Evolutionary conservation across 805 yeast genomes (phyloP), one percentile per base, ranked within the genome.

Genomic region (Suhomyces tanzawaensis): DNA sequence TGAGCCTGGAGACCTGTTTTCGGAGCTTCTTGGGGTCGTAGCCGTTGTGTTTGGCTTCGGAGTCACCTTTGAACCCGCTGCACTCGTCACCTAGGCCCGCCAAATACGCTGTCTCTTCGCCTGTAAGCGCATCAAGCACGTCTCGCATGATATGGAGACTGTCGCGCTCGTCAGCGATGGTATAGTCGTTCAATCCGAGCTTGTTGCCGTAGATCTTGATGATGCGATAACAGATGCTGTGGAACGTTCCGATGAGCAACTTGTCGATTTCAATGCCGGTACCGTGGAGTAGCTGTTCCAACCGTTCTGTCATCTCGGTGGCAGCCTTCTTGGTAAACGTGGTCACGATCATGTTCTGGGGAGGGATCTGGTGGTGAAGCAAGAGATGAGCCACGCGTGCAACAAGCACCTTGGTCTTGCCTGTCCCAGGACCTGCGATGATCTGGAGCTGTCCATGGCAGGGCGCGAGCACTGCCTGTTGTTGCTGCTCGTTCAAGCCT

Each of bases 271-370:
- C 60, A 38, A 77, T 55, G 4, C 58, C 53, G 0, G 67, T 50
- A 27, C 52, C 59, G 5, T 52, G 34, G 6, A 79, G 49, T 35
- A 75, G 25, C 3, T 17, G 31, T 0, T 36, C 39, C 14, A 91
- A 60, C 29, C 98, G 68, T 22, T 77, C 82, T 9, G 67, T 62
- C 85, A 91, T 82, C 61, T 91, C 98, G 36, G 70, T 74, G 1
- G 97, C 95, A 0, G 99, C 98, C 51, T 85, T 86, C 50, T 86
- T 85, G 9, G 98, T 91, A 64, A 91, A 91, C 0, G 98, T 90
- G 4, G 96, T 87, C 15, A 90, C 93, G 1, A 91, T 74, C 14
- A 93, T 72, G 32, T 74, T 63, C 23, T 70, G 66, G 0, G 97
- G 90, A 1, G 69, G 64, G 0, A 85, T 58, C 1, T 70, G 60